Evolutionary conservation across 2,329 filamentous ascomycete species (phyloP).

Genomic region (Elsinoe ampelina): DNA sequence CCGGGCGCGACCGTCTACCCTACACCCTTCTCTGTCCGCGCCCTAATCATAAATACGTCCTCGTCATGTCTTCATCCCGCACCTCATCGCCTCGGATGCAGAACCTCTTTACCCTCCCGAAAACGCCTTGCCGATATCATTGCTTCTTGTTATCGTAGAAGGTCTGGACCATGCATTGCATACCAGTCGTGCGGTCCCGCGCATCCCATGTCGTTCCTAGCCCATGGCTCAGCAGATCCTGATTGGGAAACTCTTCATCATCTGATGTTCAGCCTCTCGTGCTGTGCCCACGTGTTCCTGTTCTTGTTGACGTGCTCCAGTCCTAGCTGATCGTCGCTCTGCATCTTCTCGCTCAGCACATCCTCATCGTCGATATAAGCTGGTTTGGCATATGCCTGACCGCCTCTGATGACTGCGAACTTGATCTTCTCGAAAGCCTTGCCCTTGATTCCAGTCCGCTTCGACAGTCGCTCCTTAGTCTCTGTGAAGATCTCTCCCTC

Average conservation of each 20-base stretch:
- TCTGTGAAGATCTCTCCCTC: slow-evolving; percentile 82
- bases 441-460: slow-evolving; percentile 87
- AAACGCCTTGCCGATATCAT: slow-evolving; percentile 9
- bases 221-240: neutral
- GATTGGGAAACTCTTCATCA: slow-evolving; percentile 21
- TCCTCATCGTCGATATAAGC: slow-evolving; percentile 68
- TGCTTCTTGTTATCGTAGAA: slow-evolving; percentile 9
- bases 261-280: slow-evolving; percentile 57
- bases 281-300: slow-evolving; percentile 49
- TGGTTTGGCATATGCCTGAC: slow-evolving; percentile 61
- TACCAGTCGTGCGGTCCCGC: neutral
- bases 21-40: neutral
- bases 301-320: slow-evolving; percentile 56
- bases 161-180: neutral
- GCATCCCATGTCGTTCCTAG: neutral
- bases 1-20: neutral
- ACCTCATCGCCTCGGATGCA: neutral
- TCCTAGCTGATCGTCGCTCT: slow-evolving; percentile 36
- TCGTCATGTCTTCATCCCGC: neutral
- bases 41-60: neutral
- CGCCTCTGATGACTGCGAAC: slow-evolving; percentile 68
- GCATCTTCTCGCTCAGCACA: slow-evolving; percentile 36
- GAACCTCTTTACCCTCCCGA: neutral
- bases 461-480: slow-evolving; percentile 88
- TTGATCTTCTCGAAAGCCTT: slow-evolving; percentile 99